Evolutionary conservation across 257 asterid genomes (phyloP), one percentile per base, ranked within the genome.

Genomic region (Orobanche coerulescens): DNA sequence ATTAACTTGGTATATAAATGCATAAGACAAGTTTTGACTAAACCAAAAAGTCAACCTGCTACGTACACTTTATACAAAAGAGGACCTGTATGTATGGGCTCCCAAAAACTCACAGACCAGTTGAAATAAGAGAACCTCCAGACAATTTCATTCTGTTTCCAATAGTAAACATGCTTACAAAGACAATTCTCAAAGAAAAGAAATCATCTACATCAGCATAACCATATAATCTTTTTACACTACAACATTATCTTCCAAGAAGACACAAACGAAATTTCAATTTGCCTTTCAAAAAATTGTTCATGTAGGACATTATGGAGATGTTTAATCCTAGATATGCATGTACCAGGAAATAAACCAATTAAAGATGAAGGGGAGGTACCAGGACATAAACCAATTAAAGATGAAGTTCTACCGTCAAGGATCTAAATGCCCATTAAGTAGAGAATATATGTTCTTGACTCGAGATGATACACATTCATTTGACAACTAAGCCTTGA

Each of bases 221-320:
- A 71, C 34, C 30, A 44, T 37, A 47, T 15, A 48, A 49, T 26
- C 36, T 15, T 36, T n/a, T 19, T 37, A 23, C 15, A 19, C 48
- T 4, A 46, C 5, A 51, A 28, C 31, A 25, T 39, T 10, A 44
- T 26, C 42, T 40, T 56, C 42, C 16, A 25, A 34, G 62, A 57
- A 57, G 49, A 57, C 31, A 18, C 3, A 3, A 58, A 7, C 1
- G 10, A 58, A 14, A 25, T 52, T 59, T 40, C 11, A 57, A 12
- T 23, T 57, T 6, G 4, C 7, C 47, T 15, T 37, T 37, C 26
- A 20, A 14, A 46, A 59, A 50, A 71, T 25, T 39, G 22, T 67
- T n/a, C 26, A 8, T 18, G 22, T 12, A 47, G 68, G 54, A 54
- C 15, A 74, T 11, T 13, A 62, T 33, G 49, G 40, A 50, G 40